Base-by-base conservation (phyloP, 192 early-diverging fungal species). In the Gonapodya sp. region DNA sequence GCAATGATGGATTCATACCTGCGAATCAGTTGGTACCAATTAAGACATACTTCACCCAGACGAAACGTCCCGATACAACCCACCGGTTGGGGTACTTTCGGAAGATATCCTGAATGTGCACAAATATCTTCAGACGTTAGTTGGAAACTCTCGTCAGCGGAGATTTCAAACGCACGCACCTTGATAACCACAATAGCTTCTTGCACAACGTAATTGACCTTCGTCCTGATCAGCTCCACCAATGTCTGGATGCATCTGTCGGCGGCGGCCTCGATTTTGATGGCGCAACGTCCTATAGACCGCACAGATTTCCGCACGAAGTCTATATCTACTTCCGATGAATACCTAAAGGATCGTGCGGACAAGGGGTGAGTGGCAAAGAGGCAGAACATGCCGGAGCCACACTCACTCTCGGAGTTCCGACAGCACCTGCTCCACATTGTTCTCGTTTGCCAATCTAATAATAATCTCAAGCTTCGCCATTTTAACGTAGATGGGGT, bases 101-200 rank as follows among this genome's bases (percentile, higher is more conserved):
- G 87, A 99, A 99, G 73, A 99, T 95, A 84, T 98, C 97, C 91
- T 93, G 73, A n/a, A n/a, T n/a, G n/a, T n/a, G n/a, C n/a, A 18
- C 31, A 36, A 46, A 36, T 80, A 80, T 33, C 36, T 16, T 2
- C 2, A n/a, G n/a, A 35, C 34, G 36, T 35, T n/a, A 81, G 75
- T 33, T 2, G 75, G 75, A 2, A 77, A 32, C 2, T 16, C 64
- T 2, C 34, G 34, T 82, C 30, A 72, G 18, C 30, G 80, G 79
- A 18, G 31, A 75, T 0, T 36, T 1, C 80, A n/a, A 79, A 30
- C 0, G 73, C 14, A 64, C 83, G 35, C 81, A 90, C 90, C 83
- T 94, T 96, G 84, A 98, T 96, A 16, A 99, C 98, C 1, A 99
- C 92, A 75, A 99, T 94, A 0, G 97, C 95, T 84, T 99, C 98